phyloP scores from a whole-genome alignment of 2,329 filamentous ascomycete genomes.

The Exserohilum rostratum region DNA sequence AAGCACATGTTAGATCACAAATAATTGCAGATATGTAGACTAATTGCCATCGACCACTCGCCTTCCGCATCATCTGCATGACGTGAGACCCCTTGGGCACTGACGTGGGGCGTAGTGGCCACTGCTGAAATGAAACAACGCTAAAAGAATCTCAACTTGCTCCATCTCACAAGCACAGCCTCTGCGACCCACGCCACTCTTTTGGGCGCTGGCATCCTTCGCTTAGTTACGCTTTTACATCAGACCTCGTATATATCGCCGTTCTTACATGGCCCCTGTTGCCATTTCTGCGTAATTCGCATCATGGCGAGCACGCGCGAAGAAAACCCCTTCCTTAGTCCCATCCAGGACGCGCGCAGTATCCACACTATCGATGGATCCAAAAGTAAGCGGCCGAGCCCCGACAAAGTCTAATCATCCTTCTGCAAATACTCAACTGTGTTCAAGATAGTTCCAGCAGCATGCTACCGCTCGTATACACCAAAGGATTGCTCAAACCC shows the following conservation, averaged over 20 bases:
- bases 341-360: slow-evolving; percentile 4
- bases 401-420: no score
- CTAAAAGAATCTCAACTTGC: slow-evolving; percentile 4
- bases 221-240: background rate
- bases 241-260: background rate
- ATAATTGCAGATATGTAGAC: slow-evolving; percentile 4
- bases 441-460: slow-evolving; percentile 8
- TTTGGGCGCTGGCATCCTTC: background rate
- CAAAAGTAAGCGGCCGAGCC: slow-evolving; percentile 2
- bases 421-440: background rate
- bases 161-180: slow-evolving; percentile 2
- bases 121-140: slow-evolving; percentile 2
- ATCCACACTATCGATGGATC: background rate
- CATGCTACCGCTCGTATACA: slow-evolving; percentile 8
- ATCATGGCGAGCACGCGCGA: slow-evolving; percentile 6
- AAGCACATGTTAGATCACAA: slow-evolving; percentile 56
- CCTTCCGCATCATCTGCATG: background rate
- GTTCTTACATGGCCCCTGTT: background rate
- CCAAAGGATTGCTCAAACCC: slow-evolving; percentile 7
- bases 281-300: background rate
- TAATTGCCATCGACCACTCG: background rate
- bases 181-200: slow-evolving; percentile 1
- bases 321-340: slow-evolving; percentile 12
- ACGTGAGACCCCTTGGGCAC: background rate
- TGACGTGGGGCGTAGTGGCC: slow-evolving; percentile 8